Evolutionary conservation across 306 rosid genomes (phyloP).

Genomic region (Fragaria vesca): DNA sequence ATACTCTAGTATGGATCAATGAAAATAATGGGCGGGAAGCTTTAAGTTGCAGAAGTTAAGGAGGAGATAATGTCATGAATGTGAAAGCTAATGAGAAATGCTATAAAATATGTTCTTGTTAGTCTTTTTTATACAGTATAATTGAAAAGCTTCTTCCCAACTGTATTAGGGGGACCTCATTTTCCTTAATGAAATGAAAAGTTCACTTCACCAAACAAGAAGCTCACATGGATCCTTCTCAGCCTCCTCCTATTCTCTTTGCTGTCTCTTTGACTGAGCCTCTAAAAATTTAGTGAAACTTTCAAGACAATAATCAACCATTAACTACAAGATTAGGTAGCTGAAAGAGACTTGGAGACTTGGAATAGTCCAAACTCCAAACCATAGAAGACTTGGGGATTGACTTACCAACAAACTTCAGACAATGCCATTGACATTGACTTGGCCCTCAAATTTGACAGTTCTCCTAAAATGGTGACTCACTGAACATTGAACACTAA

Average conservation of each 20-base stretch:
- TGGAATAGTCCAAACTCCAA: neutral
- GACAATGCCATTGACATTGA: neutral
- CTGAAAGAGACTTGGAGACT: conserved; percentile 13
- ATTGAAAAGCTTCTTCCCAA: conserved; percentile 38
- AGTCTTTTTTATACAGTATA: conserved; percentile 8
- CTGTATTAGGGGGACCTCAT: conserved; percentile 25
- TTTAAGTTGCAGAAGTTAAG: conserved; percentile 20
- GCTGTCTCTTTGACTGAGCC: neutral
- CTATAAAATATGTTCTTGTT: neutral
- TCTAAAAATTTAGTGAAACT: neutral
- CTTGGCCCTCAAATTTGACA: neutral
- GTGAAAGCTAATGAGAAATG: conserved; percentile 22
- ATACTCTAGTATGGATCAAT: neutral
- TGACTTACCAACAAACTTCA: neutral
- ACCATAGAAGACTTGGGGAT: neutral
- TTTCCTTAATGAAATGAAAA: conserved; percentile 30
- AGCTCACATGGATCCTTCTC: conserved; percentile 54
- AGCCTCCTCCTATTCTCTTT: neutral
- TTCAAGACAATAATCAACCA: neutral
- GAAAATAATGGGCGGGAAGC: neutral
- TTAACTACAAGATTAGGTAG: neutral
- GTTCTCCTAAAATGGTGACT: neutral
- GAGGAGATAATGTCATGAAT: conserved; percentile 24
- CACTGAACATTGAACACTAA: neutral
- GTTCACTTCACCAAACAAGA: conserved; percentile 21